Evolutionary conservation across 108 stramenopile species (phyloP).

Genomic region (Cyclostephanos tholiformis): DNA sequence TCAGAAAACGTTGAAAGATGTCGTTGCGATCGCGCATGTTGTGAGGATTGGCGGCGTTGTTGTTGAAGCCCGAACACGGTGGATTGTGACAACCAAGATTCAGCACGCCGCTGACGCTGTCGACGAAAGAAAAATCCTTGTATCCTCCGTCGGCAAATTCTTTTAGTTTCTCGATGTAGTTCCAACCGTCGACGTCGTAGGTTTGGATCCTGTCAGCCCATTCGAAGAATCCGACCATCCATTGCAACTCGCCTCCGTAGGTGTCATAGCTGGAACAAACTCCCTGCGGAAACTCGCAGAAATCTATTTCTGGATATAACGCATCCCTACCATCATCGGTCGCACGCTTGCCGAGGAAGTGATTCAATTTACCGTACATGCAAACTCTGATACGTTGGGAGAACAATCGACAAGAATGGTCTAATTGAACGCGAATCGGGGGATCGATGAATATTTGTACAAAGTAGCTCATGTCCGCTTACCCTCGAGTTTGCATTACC

Average conservation of each 20-base stretch:
- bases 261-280: slow-evolving; percentile 48
- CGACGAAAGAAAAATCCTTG: slow-evolving; percentile 42
- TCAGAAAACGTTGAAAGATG: slow-evolving; percentile 40
- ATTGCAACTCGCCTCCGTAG: slow-evolving; percentile 46
- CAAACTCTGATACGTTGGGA: slow-evolving; percentile 6
- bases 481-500: slow-evolving; percentile 46
- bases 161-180: slow-evolving; percentile 38
- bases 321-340: slow-evolving; percentile 36
- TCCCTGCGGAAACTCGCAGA: slow-evolving; percentile 47
- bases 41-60: slow-evolving; percentile 26
- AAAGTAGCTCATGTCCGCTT: no score
- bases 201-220: slow-evolving; percentile 53
- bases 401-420: neutral
- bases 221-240: slow-evolving; percentile 54
- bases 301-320: slow-evolving; percentile 44
- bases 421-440: neutral
- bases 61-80: slow-evolving; percentile 33
- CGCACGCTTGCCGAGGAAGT: slow-evolving; percentile 37
- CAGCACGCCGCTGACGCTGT: slow-evolving; percentile 35
- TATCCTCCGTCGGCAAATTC: slow-evolving; percentile 44
- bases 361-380: slow-evolving; percentile 55
- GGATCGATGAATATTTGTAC: neutral
- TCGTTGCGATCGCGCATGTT: slow-evolving; percentile 41
- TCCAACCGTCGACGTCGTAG: slow-evolving; percentile 40
- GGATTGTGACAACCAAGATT: slow-evolving; percentile 48